Percentiles rank a stretch among this genome's conserved stretches.
These are phyloP conservation scores for Diutina neorugosa DNA, from an alignment of 1,139 yeast genomes.

Conservation along the genomic window DNA sequence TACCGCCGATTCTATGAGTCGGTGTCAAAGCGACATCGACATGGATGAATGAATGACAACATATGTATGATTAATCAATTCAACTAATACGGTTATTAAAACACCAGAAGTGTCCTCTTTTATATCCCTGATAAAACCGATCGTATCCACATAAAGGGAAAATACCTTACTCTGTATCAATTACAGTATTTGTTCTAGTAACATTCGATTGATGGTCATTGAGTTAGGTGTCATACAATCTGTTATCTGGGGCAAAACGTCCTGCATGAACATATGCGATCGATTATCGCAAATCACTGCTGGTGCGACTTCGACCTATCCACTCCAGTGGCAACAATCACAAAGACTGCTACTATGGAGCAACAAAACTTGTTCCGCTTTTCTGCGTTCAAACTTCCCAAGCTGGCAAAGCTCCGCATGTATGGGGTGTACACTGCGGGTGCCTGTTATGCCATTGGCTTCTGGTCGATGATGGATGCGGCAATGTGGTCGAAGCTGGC, in stretches of 20 bases:
- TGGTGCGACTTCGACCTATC: background rate
- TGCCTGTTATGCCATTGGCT: constrained; percentile 72
- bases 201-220: too few relatives aligned
- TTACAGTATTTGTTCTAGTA: too few relatives aligned
- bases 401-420: constrained; percentile 59
- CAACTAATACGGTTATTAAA: too few relatives aligned
- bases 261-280: background rate
- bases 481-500: constrained; percentile 76
- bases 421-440: constrained; percentile 69
- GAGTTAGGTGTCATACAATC: too few relatives aligned
- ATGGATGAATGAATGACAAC: background rate
- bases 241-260: background rate
- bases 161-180: too few relatives aligned
- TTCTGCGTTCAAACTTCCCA: constrained; percentile 37
- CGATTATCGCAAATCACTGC: background rate
- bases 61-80: too few relatives aligned
- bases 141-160: too few relatives aligned
- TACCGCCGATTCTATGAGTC: background rate
- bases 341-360: background rate
- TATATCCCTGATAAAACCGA: too few relatives aligned
- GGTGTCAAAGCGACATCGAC: background rate
- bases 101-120: too few relatives aligned
- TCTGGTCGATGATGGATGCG: constrained; percentile 84
- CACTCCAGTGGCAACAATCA: background rate
- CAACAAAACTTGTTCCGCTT: constrained; percentile 3